Evolutionary conservation across 768 basidiomycete species (phyloP).

Genomic region (Phaeotremella fagi): DNA sequence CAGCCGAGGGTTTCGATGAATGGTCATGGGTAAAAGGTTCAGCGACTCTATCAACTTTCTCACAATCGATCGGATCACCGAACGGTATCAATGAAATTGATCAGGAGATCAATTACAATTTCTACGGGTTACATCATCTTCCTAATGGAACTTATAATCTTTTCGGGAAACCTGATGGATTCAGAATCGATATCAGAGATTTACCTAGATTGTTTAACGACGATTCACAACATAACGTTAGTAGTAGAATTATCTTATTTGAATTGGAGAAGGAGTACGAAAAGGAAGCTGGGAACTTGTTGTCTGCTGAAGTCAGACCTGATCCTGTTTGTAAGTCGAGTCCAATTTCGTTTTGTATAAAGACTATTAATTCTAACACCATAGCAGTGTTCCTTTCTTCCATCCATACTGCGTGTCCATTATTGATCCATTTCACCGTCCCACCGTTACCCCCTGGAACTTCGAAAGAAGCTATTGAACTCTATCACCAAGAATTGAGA

Average conservation of each 20-base stretch:
- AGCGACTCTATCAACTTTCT: slow-evolving; percentile 13
- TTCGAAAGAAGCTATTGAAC: slow-evolving; percentile 19
- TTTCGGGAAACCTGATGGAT: slow-evolving; percentile 38
- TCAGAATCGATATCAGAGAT: slow-evolving; percentile 37
- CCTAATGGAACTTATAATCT: slow-evolving; percentile 43
- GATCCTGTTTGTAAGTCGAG: neutral
- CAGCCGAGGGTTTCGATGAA: slow-evolving; percentile 10
- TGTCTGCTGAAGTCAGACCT: neutral
- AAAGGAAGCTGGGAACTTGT: slow-evolving; percentile 20
- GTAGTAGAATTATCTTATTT: slow-evolving; percentile 31
- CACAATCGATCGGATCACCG: no score
- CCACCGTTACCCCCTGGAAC: slow-evolving; percentile 29
- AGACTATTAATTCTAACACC: neutral
- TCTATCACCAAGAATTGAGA: slow-evolving; percentile 35
- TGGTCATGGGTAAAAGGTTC: slow-evolving; percentile 41
- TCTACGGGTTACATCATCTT: slow-evolving; percentile 40
- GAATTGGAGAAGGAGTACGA: slow-evolving; percentile 40
- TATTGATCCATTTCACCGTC: slow-evolving; percentile 34
- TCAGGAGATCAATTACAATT: slow-evolving; percentile 32
- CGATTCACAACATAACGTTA: slow-evolving; percentile 12
- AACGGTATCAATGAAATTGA: no score
- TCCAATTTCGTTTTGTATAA: neutral
- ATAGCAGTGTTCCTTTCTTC: neutral
- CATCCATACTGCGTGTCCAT: slow-evolving; percentile 30
- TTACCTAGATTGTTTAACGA: slow-evolving; percentile 28